Conservation (phyloP, 1,139 yeast species). For the Debaryomyces sp. region DNA sequence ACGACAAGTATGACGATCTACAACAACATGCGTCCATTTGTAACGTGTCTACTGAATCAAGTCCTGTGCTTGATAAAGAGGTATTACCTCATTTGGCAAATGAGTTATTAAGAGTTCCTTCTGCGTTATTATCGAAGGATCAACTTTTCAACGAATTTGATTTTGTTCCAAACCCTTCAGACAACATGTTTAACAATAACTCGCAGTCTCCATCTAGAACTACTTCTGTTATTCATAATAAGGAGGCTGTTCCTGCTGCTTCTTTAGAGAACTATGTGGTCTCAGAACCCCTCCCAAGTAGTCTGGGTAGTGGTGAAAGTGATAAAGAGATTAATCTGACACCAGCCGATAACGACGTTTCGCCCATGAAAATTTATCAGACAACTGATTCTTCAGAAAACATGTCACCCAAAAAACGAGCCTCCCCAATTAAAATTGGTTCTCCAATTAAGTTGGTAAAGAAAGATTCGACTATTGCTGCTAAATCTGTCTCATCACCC, state of each 20-base stretch:
- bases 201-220: conserved; percentile 14
- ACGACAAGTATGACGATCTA: conserved; percentile 30
- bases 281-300: neutral
- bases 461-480: conserved; percentile 28
- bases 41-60: conserved; percentile 35
- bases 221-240: conserved; percentile 18
- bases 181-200: conserved; percentile 5
- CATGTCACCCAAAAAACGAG: conserved; percentile 15
- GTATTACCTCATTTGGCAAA: conserved; percentile 36
- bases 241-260: conserved; percentile 11
- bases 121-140: conserved; percentile 35
- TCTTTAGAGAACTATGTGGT: neutral
- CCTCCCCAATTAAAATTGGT: conserved; percentile 42
- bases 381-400: neutral
- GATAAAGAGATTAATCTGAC: neutral
- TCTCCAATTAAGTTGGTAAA: conserved; percentile 42
- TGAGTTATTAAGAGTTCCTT: conserved; percentile 39
- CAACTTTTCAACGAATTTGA: conserved; percentile 42
- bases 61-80: conserved; percentile 16
- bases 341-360: neutral
- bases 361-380: conserved; percentile 8
- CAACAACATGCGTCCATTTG: conserved; percentile 48
- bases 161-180: conserved; percentile 15
- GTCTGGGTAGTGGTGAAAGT: neutral
- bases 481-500: conserved; percentile 11